These are phyloP conservation scores for Scheffersomyces quercinus DNA, from an alignment of 1,139 yeast species.

Conservation along the genomic window DNA sequence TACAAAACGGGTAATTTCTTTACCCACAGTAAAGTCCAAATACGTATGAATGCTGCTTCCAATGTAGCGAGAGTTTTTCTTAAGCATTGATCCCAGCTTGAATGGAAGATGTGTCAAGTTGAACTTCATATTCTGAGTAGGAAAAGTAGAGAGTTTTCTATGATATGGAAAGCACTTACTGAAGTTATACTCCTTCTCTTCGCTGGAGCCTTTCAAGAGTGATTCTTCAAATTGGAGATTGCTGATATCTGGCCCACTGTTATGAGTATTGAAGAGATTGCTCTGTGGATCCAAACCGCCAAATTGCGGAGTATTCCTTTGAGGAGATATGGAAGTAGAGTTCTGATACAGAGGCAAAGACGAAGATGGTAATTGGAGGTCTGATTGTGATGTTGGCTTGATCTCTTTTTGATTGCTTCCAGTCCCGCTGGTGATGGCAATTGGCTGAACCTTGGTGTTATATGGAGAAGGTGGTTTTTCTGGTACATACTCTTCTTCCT, in stretches of 20 bases:
- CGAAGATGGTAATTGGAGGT: neutral
- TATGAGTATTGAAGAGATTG: neutral
- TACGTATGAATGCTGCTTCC: conserved; percentile 62
- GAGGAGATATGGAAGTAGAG: conserved; percentile 6
- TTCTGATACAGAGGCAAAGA: conserved; percentile 1
- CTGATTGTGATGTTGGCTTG: neutral
- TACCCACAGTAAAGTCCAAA: conserved; percentile 30
- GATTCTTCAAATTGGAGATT: conserved; percentile 20
- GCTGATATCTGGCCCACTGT: neutral
- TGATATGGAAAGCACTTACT: conserved; percentile 83
- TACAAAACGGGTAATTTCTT: conserved; percentile 61
- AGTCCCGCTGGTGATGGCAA: conserved; percentile 6
- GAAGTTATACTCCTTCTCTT: conserved; percentile 62
- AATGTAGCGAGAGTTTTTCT: conserved; percentile 47
- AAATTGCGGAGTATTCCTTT: conserved; percentile 1
- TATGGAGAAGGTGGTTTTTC: conserved; percentile 1
- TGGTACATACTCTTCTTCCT: conserved; percentile 29
- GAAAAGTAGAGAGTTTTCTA: conserved; percentile 63
- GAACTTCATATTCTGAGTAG: conserved; percentile 60
- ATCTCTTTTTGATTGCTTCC: neutral
- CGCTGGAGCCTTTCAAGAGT: conserved; percentile 29
- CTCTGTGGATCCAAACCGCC: neutral
- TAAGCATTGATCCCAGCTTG: conserved; percentile 39
- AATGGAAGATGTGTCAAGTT: conserved; percentile 37
- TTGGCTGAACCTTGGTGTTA: conserved; percentile 9